Evolutionary conservation across 2,329 filamentous ascomycete species (phyloP), one percentile per base, ranked within the genome.

Genomic region (Dendryphion nanum): DNA sequence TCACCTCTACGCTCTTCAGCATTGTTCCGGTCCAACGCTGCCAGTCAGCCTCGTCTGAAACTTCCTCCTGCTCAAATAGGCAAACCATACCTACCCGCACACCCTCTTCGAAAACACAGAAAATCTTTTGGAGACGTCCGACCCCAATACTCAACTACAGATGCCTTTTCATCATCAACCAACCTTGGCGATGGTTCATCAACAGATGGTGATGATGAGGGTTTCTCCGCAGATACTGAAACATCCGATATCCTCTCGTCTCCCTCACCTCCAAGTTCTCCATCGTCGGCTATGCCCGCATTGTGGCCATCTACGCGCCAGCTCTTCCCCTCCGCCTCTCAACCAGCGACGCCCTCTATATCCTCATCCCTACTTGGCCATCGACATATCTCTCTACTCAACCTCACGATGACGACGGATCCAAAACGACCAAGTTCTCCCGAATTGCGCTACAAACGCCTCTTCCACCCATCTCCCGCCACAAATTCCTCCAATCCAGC

Each of bases 401-500:
- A 53, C 20, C 50, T 57, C 23, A 46, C 42, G 6, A 61, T 55
- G 51, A 60, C 51, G 6, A 20, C 38, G 23, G 15, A 38, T 5
- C 38, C 58, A 42, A 32, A 55, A 33, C 21, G 48, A 30, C 63
- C 64, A 1, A 70, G 65, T 44, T 61, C 61, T 2, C 64, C 68
- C 2, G 68, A 70, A 38, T 41, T 59, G 1, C 57, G 58, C 4
- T 73, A 72, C 42, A 70, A 70, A 50, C 55, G 56, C 4, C 47
- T 72, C 0, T 71, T 72, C 40, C 68, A 71, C 20, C 50, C 55
- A 1, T 43, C 53, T 2, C 43, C 43, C 1, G 45, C 47, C 2
- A 29, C 18, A 14, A 29, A 39, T 5, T 14, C 21, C 10, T 23
- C 15, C 10, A 19, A 37, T 6, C 17, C 35, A 28, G n/a, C 23